Evolutionary conservation across 139 green algal species (phyloP).

Genomic region (Microglena sp.): DNA sequence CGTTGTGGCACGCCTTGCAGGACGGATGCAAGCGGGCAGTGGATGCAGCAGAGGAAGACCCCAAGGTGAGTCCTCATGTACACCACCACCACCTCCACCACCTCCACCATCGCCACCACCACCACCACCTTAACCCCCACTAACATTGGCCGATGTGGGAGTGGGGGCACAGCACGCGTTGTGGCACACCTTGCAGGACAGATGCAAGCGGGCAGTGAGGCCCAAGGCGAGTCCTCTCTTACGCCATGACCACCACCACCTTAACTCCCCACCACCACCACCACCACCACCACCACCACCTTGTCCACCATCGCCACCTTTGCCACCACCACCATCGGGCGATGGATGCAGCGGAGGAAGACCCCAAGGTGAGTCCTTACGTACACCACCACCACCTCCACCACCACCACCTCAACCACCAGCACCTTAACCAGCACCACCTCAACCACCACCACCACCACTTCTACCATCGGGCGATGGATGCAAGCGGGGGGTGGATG

Average conservation of each 20-base stretch:
- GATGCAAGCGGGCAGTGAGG: constrained; percentile 38
- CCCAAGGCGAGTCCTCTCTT: too few species aligned
- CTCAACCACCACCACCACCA: neutral
- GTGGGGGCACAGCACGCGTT: constrained; percentile 21
- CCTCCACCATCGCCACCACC: neutral
- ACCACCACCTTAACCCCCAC: neutral
- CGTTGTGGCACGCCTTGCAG: constrained; percentile 41
- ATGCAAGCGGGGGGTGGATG: constrained; percentile 38
- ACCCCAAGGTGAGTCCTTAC: constrained; percentile 25
- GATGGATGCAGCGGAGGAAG: constrained; percentile 22
- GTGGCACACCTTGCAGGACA: constrained; percentile 37
- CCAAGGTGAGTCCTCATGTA: constrained; percentile 22
- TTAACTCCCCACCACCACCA: too few species aligned
- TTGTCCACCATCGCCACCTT: too few species aligned
- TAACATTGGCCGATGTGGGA: neutral
- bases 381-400: neutral
- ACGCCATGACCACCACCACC: too few species aligned
- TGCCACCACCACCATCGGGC: too few species aligned
- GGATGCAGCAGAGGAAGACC: constrained; percentile 25
- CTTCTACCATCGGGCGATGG: constrained; percentile 28
- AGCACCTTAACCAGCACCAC: neutral
- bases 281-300: too few species aligned
- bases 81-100: neutral
- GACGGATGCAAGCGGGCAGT: constrained; percentile 38
- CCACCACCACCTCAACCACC: neutral